Base-by-base conservation (phyloP, 2,329 filamentous ascomycete genomes). In the Alternaria rosae region DNA sequence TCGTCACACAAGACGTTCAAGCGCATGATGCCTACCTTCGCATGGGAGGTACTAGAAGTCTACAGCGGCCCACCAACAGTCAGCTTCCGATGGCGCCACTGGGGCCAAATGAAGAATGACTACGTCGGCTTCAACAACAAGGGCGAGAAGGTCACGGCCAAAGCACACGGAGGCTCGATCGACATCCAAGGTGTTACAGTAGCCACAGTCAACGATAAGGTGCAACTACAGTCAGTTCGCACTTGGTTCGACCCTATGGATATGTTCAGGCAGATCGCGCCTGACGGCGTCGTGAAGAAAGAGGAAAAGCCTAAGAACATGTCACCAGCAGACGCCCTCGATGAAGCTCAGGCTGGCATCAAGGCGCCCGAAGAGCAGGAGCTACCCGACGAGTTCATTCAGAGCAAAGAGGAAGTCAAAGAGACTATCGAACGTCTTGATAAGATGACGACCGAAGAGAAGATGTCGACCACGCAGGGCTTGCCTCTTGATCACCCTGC, bases 21-120 rank as follows among this genome's bases (percentile, higher is more conserved):
- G 80, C 82, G 87, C 55, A 91, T 91, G 88, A 91, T 91, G 88
- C 89, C 89, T 0, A 88, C 85, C 0, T 91, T 91, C 76, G 89
- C 88, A 0, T 91, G 89, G 88, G 89, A 91, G 78, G 88, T 91
- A 1, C 74, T 89, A 15, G 89, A 91, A 74, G 88, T 91, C 3
- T 91, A 89, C 72, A 86, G 85, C 62, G 88, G 87, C 0, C 88
- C 88, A 23, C 89, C 89, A 2, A 81, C 81, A 12, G 88, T 90
- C 20, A 35, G 82, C 3, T 90, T 91, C 75, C 83, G 86, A 68
- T 91, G 89, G 89, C 81, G 89, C 6, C 89, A 91, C 74, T 91
- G 89, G 89, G 89, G 88, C 0, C 76, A 80, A 5, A 90, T 91
- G 86, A 86, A 86, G 79, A 86, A 85, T 63, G 88, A 91, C 71